Percentiles rank a stretch among this genome's conserved stretches.
These are phyloP conservation scores for Collybia sordida DNA, from an alignment of 768 basidiomycete genomes.

Conservation along the genomic window DNA sequence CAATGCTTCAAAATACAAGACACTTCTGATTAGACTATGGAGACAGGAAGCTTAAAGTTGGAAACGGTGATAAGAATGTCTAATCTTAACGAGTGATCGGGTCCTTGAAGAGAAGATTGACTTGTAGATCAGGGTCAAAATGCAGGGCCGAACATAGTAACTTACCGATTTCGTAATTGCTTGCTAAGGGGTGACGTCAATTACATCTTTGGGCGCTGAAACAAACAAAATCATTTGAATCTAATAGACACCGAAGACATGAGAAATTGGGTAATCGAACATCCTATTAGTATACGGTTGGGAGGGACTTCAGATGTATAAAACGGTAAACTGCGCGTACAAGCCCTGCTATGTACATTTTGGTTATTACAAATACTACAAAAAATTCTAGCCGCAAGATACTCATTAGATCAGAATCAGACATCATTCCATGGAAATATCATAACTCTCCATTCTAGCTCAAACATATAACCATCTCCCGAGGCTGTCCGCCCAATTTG, in stretches of 20 bases:
- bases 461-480: slow-evolving; percentile 66
- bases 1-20: background rate
- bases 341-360: too few species aligned
- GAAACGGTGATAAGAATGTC: slow-evolving; percentile 7
- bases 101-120: slow-evolving; percentile 13
- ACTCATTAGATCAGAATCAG: background rate
- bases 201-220: background rate
- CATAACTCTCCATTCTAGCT: slow-evolving; percentile 9
- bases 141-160: too few species aligned
- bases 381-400: background rate
- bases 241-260: too few species aligned
- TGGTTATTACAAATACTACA: background rate
- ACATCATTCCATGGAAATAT: background rate
- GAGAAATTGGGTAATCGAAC: too few species aligned
- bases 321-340: too few species aligned
- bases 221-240: background rate
- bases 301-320: too few species aligned
- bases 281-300: too few species aligned
- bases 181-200: slow-evolving; percentile 13
- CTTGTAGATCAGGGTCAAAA: slow-evolving; percentile 22
- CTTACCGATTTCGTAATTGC: background rate
- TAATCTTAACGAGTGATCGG: slow-evolving; percentile 17
- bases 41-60: slow-evolving; percentile 12
- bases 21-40: background rate
- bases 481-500: slow-evolving; percentile 51